A percentile compares a stretch with the other conserved stretches of the same genome.
Conservation (phyloP, 148 eudicot genomes). For the Dysphania ambrosioides region DNA sequence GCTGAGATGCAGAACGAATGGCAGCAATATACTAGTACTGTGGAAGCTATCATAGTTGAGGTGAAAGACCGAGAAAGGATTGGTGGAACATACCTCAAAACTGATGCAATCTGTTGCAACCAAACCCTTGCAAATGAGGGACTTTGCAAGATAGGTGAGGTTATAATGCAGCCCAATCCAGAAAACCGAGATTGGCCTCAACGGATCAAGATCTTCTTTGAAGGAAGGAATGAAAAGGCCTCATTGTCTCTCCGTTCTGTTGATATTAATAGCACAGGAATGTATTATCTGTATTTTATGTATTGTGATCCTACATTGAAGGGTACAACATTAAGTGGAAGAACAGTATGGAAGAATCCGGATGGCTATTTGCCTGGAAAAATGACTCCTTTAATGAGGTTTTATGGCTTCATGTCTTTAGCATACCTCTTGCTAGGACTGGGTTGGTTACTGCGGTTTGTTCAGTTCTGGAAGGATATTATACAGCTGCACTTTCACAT, state of each 20-base stretch:
- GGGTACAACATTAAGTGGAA: constrained; percentile 71
- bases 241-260: constrained; percentile 51
- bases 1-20: constrained; percentile 64
- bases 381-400: constrained; percentile 83
- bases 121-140: constrained; percentile 55
- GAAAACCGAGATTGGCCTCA: constrained; percentile 72
- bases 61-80: constrained; percentile 85
- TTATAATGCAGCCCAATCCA: constrained; percentile 54
- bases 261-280: constrained; percentile 71
- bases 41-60: constrained; percentile 88
- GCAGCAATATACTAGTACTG: constrained; percentile 68
- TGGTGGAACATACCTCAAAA: constrained; percentile 66
- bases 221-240: constrained; percentile 53
- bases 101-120: constrained; percentile 71
- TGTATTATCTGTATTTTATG: constrained; percentile 88
- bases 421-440: constrained; percentile 85
- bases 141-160: constrained; percentile 82
- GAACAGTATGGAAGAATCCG: constrained; percentile 92
- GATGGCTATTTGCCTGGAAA: constrained; percentile 92
- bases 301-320: constrained; percentile 69
- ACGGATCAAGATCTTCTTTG: constrained; percentile 61
- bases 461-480: constrained; percentile 80
- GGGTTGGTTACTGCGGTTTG: constrained; percentile 72
- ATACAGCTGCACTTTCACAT: constrained; percentile 91
- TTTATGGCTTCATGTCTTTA: constrained; percentile 74